phyloP scores from a whole-genome alignment of 2,329 filamentous ascomycete genomes.

The Fusarium robinianum region DNA sequence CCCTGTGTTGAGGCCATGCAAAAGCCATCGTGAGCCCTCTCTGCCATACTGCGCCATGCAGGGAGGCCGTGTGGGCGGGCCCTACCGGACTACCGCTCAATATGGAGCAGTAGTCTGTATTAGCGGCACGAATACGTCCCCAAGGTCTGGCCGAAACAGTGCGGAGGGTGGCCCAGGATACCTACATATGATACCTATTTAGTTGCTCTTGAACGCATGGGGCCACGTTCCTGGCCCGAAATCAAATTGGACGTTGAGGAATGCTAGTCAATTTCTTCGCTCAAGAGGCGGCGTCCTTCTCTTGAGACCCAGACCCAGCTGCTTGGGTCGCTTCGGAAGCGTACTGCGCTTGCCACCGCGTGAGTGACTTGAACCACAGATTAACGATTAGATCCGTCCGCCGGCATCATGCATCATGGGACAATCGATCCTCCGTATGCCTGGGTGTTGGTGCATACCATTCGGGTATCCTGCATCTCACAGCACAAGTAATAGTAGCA shows the following conservation, averaged over 20 bases:
- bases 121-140: conserved; percentile 7
- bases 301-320: conserved; percentile 21
- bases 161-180: conserved; percentile 2
- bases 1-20: conserved; percentile 17
- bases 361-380: conserved; percentile 3
- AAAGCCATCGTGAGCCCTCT: no score
- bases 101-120: background rate
- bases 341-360: no score
- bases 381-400: background rate
- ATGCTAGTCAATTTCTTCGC: conserved; percentile 31
- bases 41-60: conserved; percentile 26
- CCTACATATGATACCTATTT: conserved; percentile 6
- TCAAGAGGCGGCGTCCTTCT: conserved; percentile 17
- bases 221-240: conserved; percentile 25
- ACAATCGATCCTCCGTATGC: no score
- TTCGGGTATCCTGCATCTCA: background rate
- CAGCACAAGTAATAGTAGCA: background rate
- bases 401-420: no score
- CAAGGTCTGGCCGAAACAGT: conserved; percentile 7
- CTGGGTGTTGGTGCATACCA: no score
- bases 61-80: conserved; percentile 25
- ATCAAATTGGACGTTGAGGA: conserved; percentile 25
- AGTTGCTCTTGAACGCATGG: conserved; percentile 4
- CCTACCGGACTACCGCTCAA: conserved; percentile 10
- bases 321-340: conserved; percentile 23